Evolutionary conservation across 2,329 filamentous ascomycete species (phyloP), one percentile per base, ranked within the genome.

Genomic region (Sclerotinia minor): DNA sequence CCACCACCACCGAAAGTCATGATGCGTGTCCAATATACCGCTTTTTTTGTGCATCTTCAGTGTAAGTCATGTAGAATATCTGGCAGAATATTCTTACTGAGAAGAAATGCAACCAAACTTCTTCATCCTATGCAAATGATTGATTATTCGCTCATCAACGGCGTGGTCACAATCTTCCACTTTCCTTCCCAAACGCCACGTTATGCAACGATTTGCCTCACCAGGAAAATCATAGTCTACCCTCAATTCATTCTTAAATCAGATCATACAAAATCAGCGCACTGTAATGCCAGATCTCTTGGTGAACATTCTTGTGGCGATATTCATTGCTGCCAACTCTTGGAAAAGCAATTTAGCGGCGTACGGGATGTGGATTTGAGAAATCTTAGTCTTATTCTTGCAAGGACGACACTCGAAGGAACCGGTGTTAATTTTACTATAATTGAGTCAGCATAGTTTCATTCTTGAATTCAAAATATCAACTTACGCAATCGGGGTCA

Each of bases 351-450:
- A 85, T 83, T 99, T 99, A 70, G 95, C 95, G 2, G 95, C 95
- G 78, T 99, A 99, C 0, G 95, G 95, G 72, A 99, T 96, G 79
- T 98, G 92, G 67, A 99, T 91, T 80, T 99, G 95, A 6, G 94
- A 95, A 79, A 99, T 98, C 82, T 92, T 93, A 71, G 94, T 97
- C 86, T 98, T 98, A 85, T 99, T 99, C 83, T 96, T 95, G 86
- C 95, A 99, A 45, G 95, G 92, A 67, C 95, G 88, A 80, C 95
- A 99, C 80, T 98, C 94, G 78, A 98, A 98, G 38, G 92, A 92
- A 77, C 95, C 92, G 80, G 96, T 97, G 76, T 94, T 94, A 69
- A 99, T 86, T 83, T 96, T 95, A 57, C 92, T 96, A 73, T 69
- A 60, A 45, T 21, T 26, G 26, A 17, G 29, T 63, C n/a, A 63